These are phyloP conservation scores for Eremochloa ophiuroides DNA, from an alignment of 176 grass and related monocot species.

Conservation along the genomic window DNA sequence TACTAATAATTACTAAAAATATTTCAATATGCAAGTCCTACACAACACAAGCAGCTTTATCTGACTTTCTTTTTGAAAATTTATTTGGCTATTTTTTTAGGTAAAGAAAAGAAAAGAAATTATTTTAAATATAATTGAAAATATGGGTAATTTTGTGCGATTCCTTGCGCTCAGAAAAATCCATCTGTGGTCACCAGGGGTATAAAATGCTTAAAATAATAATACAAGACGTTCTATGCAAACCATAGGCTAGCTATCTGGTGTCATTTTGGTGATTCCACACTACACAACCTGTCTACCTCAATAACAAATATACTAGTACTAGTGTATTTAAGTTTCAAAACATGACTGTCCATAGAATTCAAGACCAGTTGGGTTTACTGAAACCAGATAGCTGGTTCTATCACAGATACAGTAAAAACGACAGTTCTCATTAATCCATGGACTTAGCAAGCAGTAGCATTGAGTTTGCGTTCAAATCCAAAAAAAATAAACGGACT, in stretches of 20 bases:
- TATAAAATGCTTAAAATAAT: background rate
- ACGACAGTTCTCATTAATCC: background rate
- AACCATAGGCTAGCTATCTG: background rate
- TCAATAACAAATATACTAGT: background rate
- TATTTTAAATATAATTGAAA: background rate
- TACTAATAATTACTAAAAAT: background rate
- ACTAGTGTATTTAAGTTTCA: background rate
- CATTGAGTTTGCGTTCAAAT: background rate
- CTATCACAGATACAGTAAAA: background rate
- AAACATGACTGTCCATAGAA: background rate
- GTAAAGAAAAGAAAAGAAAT: background rate
- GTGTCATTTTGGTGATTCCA: background rate
- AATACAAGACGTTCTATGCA: background rate
- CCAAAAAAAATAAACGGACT: background rate
- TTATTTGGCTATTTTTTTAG: background rate
- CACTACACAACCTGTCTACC: background rate
- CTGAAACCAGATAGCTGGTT: background rate
- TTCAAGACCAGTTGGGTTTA: background rate
- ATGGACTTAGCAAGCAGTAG: background rate
- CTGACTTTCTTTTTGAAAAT: too few species aligned
- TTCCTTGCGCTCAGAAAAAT: background rate
- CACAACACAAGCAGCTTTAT: background rate
- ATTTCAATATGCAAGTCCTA: background rate
- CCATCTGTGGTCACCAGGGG: background rate
- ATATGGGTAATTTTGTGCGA: background rate